Evolutionary conservation across 1,139 yeast genomes (phyloP), one percentile per base, ranked within the genome.

Genomic region (Geotrichum fermentans): DNA sequence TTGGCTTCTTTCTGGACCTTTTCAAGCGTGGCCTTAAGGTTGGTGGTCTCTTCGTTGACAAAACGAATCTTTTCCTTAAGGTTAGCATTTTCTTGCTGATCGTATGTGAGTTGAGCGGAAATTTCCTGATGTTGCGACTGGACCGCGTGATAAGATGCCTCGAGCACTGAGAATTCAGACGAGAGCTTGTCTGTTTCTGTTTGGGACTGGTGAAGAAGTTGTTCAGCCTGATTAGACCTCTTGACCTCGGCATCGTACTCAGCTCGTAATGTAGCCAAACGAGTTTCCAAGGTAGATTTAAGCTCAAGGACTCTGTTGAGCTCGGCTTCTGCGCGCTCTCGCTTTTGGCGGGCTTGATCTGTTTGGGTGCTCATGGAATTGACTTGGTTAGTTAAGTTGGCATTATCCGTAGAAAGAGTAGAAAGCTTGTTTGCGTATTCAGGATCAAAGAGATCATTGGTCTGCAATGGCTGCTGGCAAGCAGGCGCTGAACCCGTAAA

Each of bases 341-440:
- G 83, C 67, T 83, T 85, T 30, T 80, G 84, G 54, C 80, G 82
- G 30, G 86, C 73, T 16, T 74, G 76, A 0, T 84, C 73, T 1
- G 95, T 85, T 67, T 90, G 96, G 18, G 77, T 69, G 1, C 89
- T 77, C 56, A 89, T 73, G 0, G 96, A 83, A 54, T 80, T 81
- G 53, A 88, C 82, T 69, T 90, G 96, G 60, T 83, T 87, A 1
- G 95, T 84, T 43, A 85, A 74, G 59, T 90, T 88, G 16, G 96
- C 96, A 65, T 87, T 76, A 58, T 88, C 96, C 2, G 92, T 79
- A 14, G 94, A 81, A 2, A 95, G 90, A 55, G 79, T 79, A 0
- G 95, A 81, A 44, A 88, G 71, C 61, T 83, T 81, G 22, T 82
- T 80, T 0, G 88, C 77, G 4, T 75, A 82, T 1, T 64, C 70